Evolutionary conservation across 176 grass and related monocot species (phyloP).

Genomic region (Eremochloa ophiuroides): DNA sequence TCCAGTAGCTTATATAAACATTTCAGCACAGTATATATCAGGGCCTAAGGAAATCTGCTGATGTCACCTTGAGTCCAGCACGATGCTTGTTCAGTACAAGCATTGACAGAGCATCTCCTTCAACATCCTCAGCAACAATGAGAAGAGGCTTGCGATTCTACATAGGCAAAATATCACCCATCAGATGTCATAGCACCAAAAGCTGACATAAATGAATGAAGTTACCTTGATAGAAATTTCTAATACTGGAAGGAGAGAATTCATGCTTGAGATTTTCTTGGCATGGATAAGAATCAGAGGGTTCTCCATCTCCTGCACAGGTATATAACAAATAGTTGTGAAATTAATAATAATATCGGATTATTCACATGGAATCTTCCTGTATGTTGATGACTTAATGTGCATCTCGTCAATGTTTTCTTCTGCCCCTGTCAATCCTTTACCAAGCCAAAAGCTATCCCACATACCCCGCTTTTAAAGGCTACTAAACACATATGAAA

Average conservation of each 20-base stretch:
- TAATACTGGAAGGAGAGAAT: conserved; percentile 65
- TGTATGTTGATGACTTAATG: not conserved
- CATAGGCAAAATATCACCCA: conserved; percentile 27
- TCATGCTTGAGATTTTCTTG: conserved; percentile 90
- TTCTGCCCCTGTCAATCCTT: not conserved
- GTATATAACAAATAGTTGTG: conserved; percentile 18
- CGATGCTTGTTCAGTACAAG: conserved; percentile 89
- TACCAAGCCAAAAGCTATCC: not conserved
- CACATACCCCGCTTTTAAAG: not conserved
- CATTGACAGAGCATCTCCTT: conserved; percentile 77
- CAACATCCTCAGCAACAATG: conserved; percentile 83
- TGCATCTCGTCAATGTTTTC: not conserved
- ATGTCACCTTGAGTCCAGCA: conserved; percentile 75
- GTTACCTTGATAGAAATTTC: conserved; percentile 80
- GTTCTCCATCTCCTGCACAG: conserved; percentile 70
- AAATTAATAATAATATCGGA: not conserved
- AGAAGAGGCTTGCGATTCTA: conserved; percentile 72
- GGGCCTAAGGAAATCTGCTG: not conserved
- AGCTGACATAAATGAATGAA: not conserved
- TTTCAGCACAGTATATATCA: conserved; percentile 1
- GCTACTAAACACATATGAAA: not conserved
- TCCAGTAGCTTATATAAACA: not conserved
- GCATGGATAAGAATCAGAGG: conserved; percentile 95
- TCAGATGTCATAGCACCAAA: conserved; percentile 9
- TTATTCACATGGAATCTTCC: not conserved